A percentile compares a stretch with the other conserved stretches of the same genome.
Conservation (phyloP, 2,329 filamentous ascomycete genomes). For the Emydomyces testavorans region DNA sequence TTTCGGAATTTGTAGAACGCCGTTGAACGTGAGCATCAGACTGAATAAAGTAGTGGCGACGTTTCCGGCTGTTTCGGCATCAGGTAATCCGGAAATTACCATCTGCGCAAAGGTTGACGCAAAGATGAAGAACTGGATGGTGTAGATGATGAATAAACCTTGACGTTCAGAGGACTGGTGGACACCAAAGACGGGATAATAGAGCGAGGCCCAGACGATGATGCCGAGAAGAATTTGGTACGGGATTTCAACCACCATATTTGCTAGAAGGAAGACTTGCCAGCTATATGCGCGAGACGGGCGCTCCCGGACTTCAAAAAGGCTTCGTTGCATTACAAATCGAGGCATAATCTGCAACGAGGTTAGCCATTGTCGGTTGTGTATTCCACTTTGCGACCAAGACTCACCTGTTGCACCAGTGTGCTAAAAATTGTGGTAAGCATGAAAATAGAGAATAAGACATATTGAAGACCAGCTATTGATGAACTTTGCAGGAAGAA, state of each 20-base stretch:
- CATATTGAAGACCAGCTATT: conserved; percentile 70
- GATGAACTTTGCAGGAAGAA: conserved; percentile 63
- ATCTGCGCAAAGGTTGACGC: conserved; percentile 70
- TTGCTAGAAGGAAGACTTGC: conserved; percentile 73
- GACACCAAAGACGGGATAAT: conserved; percentile 61
- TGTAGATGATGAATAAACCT: conserved; percentile 65
- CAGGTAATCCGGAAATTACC: conserved; percentile 63
- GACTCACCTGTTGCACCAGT: conserved; percentile 40
- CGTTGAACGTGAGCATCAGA: conserved; percentile 61
- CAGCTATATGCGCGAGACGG: conserved; percentile 76
- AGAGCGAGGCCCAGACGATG: conserved; percentile 72
- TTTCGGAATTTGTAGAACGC: conserved; percentile 54
- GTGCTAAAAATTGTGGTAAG: conserved; percentile 47
- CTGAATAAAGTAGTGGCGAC: conserved; percentile 65
- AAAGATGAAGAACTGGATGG: conserved; percentile 66
- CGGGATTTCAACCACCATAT: conserved; percentile 73
- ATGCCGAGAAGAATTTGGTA: conserved; percentile 66
- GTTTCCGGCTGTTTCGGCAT: conserved; percentile 63
- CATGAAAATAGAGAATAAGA: conserved; percentile 80
- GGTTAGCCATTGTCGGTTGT: conserved; percentile 25
- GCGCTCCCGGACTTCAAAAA: conserved; percentile 77
- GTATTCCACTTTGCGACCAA: conserved; percentile 57
- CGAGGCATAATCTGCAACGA: conserved; percentile 53
- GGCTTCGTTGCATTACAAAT: conserved; percentile 66
- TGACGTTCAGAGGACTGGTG: conserved; percentile 56